Evolutionary conservation across 1,284 basidiomycete genomes (phyloP), one percentile per base, ranked within the genome.

Genomic region (Golubevia pallescens): DNA sequence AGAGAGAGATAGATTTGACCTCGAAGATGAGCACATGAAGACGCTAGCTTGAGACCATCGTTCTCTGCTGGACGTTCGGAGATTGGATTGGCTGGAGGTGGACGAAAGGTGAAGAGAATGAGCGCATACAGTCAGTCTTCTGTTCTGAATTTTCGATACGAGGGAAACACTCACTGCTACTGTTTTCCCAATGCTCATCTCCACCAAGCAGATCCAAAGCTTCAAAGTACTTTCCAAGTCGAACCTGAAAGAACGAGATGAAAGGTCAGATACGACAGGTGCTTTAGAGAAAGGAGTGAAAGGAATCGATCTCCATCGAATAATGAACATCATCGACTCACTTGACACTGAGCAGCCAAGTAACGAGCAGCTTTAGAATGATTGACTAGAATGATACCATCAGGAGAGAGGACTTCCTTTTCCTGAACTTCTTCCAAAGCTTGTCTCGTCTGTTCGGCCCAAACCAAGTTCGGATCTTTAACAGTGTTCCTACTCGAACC

Each of bases 1-100:
- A 97, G 88, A 74, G 97, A 95, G 28, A 97, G 90, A 90, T 98
- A 95, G 16, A 99, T 89, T 52, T 97, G 87, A 1, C 95, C 97
- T 51, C 97, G 91, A 14, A 99, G 88, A 83, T 95, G 92, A 38
- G 80, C 95, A 97, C 90, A 98, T 94, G 34, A 38, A 38, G 34
- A 38, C 3, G 34, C 34, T 38, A 38, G 34, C 34, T 38, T 38
- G 34, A 38, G 34, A 4, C 34, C 34, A 38, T 38, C 34, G 34
- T 38, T 38, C 34, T 38, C 34, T 38, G 34, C 34, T 38, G 34
- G 34, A 5, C 34, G 34, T 38, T 38, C 34, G 3, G 34, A 38
- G 34, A 38, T 38, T 4, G 34, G 34, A 10, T 38, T 38, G 34
- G 34, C 34, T 38, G 34, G 10, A n/a, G n/a, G n/a, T n/a, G n/a